Evolutionary conservation across 2,329 filamentous ascomycete species (phyloP).

Genomic region (Aureobasidium sp.): DNA sequence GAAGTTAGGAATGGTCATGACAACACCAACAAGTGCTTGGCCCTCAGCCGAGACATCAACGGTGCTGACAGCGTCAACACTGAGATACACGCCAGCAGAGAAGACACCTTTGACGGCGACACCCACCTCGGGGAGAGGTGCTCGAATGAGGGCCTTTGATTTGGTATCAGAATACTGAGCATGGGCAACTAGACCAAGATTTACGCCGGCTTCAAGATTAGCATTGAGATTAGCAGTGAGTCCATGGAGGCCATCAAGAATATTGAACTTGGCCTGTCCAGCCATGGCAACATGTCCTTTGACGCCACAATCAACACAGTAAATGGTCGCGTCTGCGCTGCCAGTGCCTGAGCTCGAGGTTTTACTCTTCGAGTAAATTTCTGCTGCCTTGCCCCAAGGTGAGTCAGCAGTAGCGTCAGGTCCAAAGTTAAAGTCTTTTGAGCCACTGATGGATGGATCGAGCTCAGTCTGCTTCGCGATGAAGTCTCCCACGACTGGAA

Average conservation of each 20-base stretch:
- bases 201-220: slow-evolving; percentile 1
- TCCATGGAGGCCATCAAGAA: neutral
- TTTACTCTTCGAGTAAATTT: slow-evolving; percentile 3
- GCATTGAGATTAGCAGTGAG: neutral
- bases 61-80: slow-evolving; percentile 1
- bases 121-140: slow-evolving; percentile 6
- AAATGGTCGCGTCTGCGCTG: neutral
- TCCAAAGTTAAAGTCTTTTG: neutral
- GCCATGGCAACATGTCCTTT: slow-evolving; percentile 3
- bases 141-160: neutral
- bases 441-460: neutral
- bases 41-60: neutral
- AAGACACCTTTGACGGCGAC: neutral
- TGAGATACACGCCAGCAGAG: neutral
- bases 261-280: slow-evolving; percentile 6
- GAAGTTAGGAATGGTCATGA: slow-evolving; percentile 13
- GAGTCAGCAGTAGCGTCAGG: neutral
- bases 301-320: slow-evolving; percentile 9
- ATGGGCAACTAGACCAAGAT: slow-evolving; percentile 1
- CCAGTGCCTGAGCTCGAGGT: neutral
- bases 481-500: slow-evolving; percentile 2
- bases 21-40: slow-evolving; percentile 1
- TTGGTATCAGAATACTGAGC: neutral
- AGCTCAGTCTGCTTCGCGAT: slow-evolving; percentile 1
- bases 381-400: slow-evolving; percentile 9